Evolutionary conservation across 2,329 filamentous ascomycete genomes (phyloP).

Genomic region (Colletotrichum sp.): DNA sequence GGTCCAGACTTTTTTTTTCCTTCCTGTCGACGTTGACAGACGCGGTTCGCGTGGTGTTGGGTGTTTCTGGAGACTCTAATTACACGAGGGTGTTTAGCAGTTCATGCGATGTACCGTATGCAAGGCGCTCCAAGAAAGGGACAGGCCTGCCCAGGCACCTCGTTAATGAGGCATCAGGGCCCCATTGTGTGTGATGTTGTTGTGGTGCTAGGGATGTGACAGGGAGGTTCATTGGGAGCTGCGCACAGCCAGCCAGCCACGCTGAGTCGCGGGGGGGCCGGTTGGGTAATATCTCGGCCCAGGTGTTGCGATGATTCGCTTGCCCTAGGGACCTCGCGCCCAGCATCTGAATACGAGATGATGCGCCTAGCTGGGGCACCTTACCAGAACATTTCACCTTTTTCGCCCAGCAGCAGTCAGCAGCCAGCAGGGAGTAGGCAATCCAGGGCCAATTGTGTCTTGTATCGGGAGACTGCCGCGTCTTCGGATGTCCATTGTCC

Average conservation of each 20-base stretch:
- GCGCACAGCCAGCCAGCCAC: conserved; percentile 7
- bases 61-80: not conserved
- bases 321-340: not conserved
- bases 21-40: not conserved
- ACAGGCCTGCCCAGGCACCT: not conserved
- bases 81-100: not conserved
- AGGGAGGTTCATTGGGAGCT: conserved; percentile 6
- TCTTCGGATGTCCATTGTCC: not conserved
- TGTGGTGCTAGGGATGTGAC: not conserved
- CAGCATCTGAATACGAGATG: conserved; percentile 7
- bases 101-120: not conserved
- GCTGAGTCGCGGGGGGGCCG: not conserved
- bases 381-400: not conserved
- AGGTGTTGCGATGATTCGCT: not conserved
- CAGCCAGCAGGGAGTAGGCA: not conserved
- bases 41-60: not conserved
- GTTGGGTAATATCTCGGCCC: not conserved
- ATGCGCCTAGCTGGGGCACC: not conserved
- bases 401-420: not conserved
- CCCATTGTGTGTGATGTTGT: not conserved
- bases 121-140: not conserved
- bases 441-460: not conserved
- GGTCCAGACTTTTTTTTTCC: not conserved
- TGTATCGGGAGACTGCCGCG: not conserved
- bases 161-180: not conserved